Percentiles rank a stretch among this genome's conserved stretches.
Conservation (phyloP, 2,329 filamentous ascomycete species). For the Cercospora brassicicola region DNA sequence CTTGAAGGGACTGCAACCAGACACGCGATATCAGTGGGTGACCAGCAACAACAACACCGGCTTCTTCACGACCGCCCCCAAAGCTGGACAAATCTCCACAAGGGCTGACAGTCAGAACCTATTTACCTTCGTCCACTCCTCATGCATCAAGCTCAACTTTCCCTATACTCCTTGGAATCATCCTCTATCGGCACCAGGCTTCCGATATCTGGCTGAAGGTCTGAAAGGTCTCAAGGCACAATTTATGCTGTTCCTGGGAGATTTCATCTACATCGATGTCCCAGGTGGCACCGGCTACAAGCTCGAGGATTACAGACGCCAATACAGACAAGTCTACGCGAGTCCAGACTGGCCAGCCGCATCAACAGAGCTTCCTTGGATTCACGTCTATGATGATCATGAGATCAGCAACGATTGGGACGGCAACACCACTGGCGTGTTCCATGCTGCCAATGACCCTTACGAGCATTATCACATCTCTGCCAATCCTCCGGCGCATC, state of each 20-base stretch:
- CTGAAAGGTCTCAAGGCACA: constrained; percentile 71
- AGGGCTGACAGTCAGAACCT: constrained; percentile 60
- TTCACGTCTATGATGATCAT: constrained; percentile 94
- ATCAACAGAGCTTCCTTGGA: constrained; percentile 84
- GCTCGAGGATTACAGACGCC: constrained; percentile 75
- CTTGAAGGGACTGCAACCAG: constrained; percentile 66
- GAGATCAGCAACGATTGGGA: constrained; percentile 96
- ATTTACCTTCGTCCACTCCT: constrained; percentile 89
- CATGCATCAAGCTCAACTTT: constrained; percentile 87
- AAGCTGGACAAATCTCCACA: constrained; percentile 60
- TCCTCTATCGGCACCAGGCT: constrained; percentile 76
- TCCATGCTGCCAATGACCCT: constrained; percentile 75
- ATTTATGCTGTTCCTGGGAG: constrained; percentile 71
- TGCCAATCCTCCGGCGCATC: constrained; percentile 71
- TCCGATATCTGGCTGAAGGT: constrained; percentile 72
- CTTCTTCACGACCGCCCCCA: constrained; percentile 75
- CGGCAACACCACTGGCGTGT: constrained; percentile 76
- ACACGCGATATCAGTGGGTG: constrained; percentile 77
- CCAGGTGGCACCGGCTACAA: constrained; percentile 73
- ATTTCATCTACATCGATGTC: constrained; percentile 90
- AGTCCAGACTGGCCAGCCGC: constrained; percentile 85
- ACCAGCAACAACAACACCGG: constrained; percentile 86
- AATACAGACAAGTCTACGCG: constrained; percentile 93
- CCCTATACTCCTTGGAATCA: constrained; percentile 86
- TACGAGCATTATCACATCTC: constrained; percentile 83